Conservation (phyloP, 495 filamentous ascomycete species). For the Podospora fimiseda region DNA sequence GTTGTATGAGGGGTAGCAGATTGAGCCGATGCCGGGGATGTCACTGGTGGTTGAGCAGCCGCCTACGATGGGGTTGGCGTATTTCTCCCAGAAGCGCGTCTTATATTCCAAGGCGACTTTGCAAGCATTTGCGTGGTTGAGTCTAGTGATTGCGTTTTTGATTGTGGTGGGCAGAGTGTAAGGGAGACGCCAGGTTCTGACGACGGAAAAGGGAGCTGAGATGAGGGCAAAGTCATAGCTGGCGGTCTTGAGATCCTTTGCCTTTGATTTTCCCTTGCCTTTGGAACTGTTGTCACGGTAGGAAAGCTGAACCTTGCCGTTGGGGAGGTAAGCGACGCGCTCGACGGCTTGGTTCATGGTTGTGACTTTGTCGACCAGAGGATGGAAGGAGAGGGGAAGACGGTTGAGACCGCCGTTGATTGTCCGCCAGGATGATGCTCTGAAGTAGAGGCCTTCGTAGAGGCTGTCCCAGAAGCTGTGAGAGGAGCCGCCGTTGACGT, state of each 20-base stretch:
- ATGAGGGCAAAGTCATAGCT: conserved; percentile 62
- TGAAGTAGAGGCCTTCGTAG: conserved; percentile 54
- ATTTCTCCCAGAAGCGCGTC: conserved; percentile 64
- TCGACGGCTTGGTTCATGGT: conserved; percentile 49
- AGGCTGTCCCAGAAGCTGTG: conserved; percentile 32
- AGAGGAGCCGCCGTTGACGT: conserved; percentile 31
- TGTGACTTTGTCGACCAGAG: conserved; percentile 48
- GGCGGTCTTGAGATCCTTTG: conserved; percentile 39
- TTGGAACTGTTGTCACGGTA: conserved; percentile 38
- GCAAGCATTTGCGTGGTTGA: conserved; percentile 54
- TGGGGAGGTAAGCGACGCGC: conserved; percentile 35
- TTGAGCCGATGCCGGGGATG: conserved; percentile 50
- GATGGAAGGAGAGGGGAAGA: conserved; percentile 56
- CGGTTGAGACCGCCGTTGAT: conserved; percentile 57
- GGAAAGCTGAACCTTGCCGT: conserved; percentile 37
- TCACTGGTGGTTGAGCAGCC: conserved; percentile 51
- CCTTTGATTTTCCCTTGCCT: conserved; percentile 6
- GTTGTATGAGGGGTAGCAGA: conserved; percentile 61
- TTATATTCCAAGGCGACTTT: conserved; percentile 60
- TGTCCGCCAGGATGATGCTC: conserved; percentile 53
- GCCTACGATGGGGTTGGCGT: conserved; percentile 54
- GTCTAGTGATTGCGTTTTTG: conserved; percentile 51
- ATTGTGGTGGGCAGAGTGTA: conserved; percentile 34
- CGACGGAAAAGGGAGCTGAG: conserved; percentile 54
- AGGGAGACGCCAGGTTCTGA: conserved; percentile 49